These are phyloP conservation scores for Diutina scorzettiae DNA, from an alignment of 1,139 yeast species.

Conservation along the genomic window DNA sequence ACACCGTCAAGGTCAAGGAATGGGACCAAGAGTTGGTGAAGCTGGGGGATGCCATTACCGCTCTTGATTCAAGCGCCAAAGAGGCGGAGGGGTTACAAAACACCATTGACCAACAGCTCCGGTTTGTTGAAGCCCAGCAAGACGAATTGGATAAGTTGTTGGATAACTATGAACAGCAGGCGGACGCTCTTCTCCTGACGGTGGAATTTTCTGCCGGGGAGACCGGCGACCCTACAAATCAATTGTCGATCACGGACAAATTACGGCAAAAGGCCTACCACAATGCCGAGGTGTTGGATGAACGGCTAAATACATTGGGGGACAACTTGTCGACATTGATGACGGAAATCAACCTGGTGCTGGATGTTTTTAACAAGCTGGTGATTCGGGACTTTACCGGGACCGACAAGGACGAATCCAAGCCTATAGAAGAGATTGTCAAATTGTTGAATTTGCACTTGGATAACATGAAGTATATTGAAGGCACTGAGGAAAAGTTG, in stretches of 20 bases:
- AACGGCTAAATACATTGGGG: slow-evolving; percentile 67
- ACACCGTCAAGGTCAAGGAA: slow-evolving; percentile 10
- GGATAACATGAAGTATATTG: slow-evolving; percentile 83
- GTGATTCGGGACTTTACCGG: slow-evolving; percentile 15
- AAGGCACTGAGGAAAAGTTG: slow-evolving; percentile 54
- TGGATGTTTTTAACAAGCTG: slow-evolving; percentile 65
- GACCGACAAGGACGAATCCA: slow-evolving; percentile 15
- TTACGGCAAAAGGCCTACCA: slow-evolving; percentile 85
- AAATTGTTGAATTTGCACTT: slow-evolving; percentile 79
- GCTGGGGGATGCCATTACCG: slow-evolving; percentile 77
- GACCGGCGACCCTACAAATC: slow-evolving; percentile 7
- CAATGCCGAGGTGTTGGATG: slow-evolving; percentile 78
- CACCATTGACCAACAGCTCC: slow-evolving; percentile 76
- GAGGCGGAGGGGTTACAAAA: slow-evolving; percentile 79
- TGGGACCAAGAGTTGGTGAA: slow-evolving; percentile 44
- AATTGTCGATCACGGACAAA: slow-evolving; percentile 52
- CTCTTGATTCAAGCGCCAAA: slow-evolving; percentile 64
- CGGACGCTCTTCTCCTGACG: slow-evolving; percentile 43
- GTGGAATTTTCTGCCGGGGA: slow-evolving; percentile 20
- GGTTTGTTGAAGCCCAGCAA: slow-evolving; percentile 85
- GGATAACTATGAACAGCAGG: slow-evolving; percentile 78
- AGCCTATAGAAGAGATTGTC: slow-evolving; percentile 55
- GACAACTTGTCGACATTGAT: slow-evolving; percentile 66
- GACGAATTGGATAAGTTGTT: slow-evolving; percentile 77
- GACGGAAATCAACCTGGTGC: slow-evolving; percentile 75